Conservation (phyloP, 768 basidiomycete genomes). For the Strobilomyces dryophilus region DNA sequence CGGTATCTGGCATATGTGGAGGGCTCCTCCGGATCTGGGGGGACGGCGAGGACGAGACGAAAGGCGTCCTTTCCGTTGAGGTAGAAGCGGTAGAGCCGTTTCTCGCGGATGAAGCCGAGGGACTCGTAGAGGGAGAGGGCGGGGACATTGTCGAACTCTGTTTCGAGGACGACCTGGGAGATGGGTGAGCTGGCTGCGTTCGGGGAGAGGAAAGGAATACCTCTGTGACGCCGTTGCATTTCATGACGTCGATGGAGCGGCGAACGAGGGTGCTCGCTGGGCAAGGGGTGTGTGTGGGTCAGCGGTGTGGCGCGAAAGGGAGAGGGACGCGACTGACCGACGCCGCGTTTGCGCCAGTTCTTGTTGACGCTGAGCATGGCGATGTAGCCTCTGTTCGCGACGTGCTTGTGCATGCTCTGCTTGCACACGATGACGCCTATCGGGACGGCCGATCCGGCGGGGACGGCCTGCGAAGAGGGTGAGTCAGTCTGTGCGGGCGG, state of each 20-base stretch:
- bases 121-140: slow-evolving; percentile 88
- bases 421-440: slow-evolving; percentile 97
- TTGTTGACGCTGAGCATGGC: slow-evolving; percentile 94
- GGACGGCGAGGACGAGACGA: slow-evolving; percentile 66
- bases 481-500: background rate
- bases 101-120: slow-evolving; percentile 94
- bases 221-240: slow-evolving; percentile 77
- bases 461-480: slow-evolving; percentile 20
- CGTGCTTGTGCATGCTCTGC: slow-evolving; percentile 80
- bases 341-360: slow-evolving; percentile 83
- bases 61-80: slow-evolving; percentile 97
- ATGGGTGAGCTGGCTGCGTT: background rate
- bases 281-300: background rate
- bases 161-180: slow-evolving; percentile 84
- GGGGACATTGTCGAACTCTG: slow-evolving; percentile 88
- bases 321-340: slow-evolving; percentile 56
- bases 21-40: slow-evolving; percentile 31
- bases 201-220: slow-evolving; percentile 38
- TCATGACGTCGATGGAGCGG: slow-evolving; percentile 83
- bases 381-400: slow-evolving; percentile 87
- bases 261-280: slow-evolving; percentile 83
- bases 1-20: slow-evolving; percentile 7
- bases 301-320: background rate
- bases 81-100: slow-evolving; percentile 91
- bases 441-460: slow-evolving; percentile 41